Evolutionary conservation across 768 basidiomycete species (phyloP), one percentile per base, ranked within the genome.

Genomic region (Leccinum subgranulosum): DNA sequence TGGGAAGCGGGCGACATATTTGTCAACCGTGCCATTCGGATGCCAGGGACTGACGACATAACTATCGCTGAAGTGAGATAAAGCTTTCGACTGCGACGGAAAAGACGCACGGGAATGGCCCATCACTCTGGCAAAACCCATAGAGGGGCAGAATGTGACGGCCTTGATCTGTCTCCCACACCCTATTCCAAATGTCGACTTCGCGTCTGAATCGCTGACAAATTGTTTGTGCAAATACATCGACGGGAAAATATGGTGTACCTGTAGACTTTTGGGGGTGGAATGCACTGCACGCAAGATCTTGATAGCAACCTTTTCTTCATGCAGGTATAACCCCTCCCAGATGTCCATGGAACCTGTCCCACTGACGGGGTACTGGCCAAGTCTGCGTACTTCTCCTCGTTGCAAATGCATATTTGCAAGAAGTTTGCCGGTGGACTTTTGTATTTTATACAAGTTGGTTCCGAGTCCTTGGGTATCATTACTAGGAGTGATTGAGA

Each of bases 1-100:
- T 21, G 79, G 76, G 49, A 74, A 68, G 9, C 64, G 66, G 51
- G 75, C 77, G 39, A 81, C 76, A 60, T 81, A 84, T 17, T 73
- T 74, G 49, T 82, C 63, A 15, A 78, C 79, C 47, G 76, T 79
- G 34, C 83, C 83, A 52, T 83, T 77, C 25, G 70, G 55, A 66
- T 80, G 80, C 83, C 83, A 84, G 23, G 82, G 83, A 61, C 79
- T 83, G 41, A 84, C 77, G 71, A 84, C 81, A 59, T 80, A 84
- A 33, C 82, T 83, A 53, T 50, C 31, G 48, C 17, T 23, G 21
- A 50, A 8, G 29, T 68, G 10, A 63, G 34, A 31, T 15, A 14
- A 47, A 48, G 46, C 28, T 43, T 49, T 1, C 14, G 49, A 11
- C n/a, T 12, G 45, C 15, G 12, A 53, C 7, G 3, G 25, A 31